Base-by-base conservation (phyloP, 2,329 filamentous ascomycete species). In the Raffaelea albimanens region DNA sequence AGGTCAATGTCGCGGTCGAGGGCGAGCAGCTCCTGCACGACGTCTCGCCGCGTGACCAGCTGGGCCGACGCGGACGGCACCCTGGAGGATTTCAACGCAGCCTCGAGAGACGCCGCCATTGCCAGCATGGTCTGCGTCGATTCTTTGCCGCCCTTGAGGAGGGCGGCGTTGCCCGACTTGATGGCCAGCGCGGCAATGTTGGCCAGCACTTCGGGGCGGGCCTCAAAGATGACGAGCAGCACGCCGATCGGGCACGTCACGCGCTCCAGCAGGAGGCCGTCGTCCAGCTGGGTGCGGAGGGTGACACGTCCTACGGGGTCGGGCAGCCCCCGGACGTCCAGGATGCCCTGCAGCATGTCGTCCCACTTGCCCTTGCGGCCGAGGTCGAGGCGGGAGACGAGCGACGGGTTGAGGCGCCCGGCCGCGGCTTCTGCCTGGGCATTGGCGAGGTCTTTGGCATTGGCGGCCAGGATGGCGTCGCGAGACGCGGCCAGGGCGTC, bases 181-280 rank as follows among this genome's bases (percentile, higher is more conserved):
- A 98, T 87, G 34, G 93, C 90, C 21, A 98, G 75, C 4, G 90
- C 87, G 53, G 93, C 89, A 60, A 98, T 97, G 66, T 98, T 98
- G 61, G 91, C 93, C 61, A 98, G 96, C 55, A 98, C 93, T 68
- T 98, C 93, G 7, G 93, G 93, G 8, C 93, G 85, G 33, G 93
- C 93, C 69, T 98, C 93, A 61, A 98, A 98, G 61, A 98, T 97
- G 67, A 98, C 93, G 56, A 98, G 78, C 39, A 98, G 78, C n/a
- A 97, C 90, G 50, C 93, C 93, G 57, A 98, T 97, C 5, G 93
- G 93, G 62, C 88, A 95, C 38, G 87, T 89, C 42, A 95, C 85
- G 53, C 90, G 82, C 62, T 95, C 88, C 50, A 98, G 76, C 45
- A 83, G 75, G 46, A 98, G 76, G 46, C 83, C 85, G 56, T 96